Conservation (phyloP, 768 basidiomycete genomes). For the Trametes meyenii region DNA sequence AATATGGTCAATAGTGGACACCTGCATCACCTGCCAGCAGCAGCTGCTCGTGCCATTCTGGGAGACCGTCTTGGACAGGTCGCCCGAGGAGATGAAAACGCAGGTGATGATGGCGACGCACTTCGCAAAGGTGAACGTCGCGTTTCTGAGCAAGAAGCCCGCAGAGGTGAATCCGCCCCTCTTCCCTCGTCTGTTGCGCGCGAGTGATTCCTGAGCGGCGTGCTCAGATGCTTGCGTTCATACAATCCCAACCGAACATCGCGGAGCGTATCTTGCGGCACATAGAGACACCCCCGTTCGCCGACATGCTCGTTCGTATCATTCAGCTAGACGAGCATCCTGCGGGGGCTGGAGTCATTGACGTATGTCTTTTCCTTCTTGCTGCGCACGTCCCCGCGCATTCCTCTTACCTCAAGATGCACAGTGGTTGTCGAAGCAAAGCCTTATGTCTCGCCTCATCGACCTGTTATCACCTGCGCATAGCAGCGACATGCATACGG, state of each 20-base stretch:
- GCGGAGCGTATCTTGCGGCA: constrained; percentile 83
- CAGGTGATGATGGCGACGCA: constrained; percentile 87
- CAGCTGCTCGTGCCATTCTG: constrained; percentile 86
- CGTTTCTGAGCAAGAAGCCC: constrained; percentile 87
- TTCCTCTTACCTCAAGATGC: constrained; percentile 37
- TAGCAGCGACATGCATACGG: constrained; percentile 75
- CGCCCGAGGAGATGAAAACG: constrained; percentile 85
- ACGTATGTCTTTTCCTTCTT: constrained; percentile 60
- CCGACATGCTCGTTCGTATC: constrained; percentile 88
- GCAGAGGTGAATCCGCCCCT: constrained; percentile 65
- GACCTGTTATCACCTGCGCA: constrained; percentile 80
- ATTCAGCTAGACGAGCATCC: constrained; percentile 88
- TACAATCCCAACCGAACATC: constrained; percentile 79
- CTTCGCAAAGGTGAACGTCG: constrained; percentile 92
- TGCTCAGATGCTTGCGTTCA: constrained; percentile 87
- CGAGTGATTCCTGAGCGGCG: constrained; percentile 30
- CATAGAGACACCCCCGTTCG: constrained; percentile 87
- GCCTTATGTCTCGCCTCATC: constrained; percentile 79
- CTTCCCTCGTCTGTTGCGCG: constrained; percentile 33
- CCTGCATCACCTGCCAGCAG: constrained; percentile 71
- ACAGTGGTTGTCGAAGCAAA: constrained; percentile 88
- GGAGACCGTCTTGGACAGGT: constrained; percentile 82
- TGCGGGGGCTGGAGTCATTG: constrained; percentile 79
- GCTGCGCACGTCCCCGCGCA: constrained; percentile 35
- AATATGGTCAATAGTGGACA: constrained; percentile 93